These are phyloP conservation scores for Dactylonectria estremocensis DNA, from an alignment of 2,329 filamentous ascomycete species.

Conservation along the genomic window DNA sequence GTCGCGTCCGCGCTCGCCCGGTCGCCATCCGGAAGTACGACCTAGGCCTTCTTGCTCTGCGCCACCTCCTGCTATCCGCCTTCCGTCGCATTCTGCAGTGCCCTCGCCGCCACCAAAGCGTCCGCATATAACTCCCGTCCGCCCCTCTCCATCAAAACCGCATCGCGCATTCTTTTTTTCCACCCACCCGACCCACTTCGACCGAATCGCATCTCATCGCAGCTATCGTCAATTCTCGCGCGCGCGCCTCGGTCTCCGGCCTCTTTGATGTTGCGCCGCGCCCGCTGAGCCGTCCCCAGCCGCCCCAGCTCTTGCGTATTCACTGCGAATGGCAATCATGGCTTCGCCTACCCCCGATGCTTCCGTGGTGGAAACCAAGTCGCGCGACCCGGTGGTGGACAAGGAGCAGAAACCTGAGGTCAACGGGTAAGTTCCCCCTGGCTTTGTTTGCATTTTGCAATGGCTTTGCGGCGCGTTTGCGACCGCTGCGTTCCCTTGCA, in stretches of 20 bases:
- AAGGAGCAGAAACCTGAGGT: constrained; percentile 53
- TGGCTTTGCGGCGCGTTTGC: constrained; percentile 32
- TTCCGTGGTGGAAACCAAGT: constrained; percentile 64
- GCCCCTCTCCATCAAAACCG: constrained; percentile 30
- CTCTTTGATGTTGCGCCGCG: constrained; percentile 57
- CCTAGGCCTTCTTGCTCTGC: constrained; percentile 30
- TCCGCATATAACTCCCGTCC: constrained; percentile 40
- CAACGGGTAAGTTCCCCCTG: constrained; percentile 56
- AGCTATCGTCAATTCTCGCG: constrained; percentile 13
- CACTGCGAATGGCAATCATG: constrained; percentile 67
- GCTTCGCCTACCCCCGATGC: constrained; percentile 63
- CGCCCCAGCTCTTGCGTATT: constrained; percentile 47
- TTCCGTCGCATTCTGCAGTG: constrained; percentile 41
- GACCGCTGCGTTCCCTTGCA: constrained; percentile 16
- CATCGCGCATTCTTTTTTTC: constrained; percentile 45
- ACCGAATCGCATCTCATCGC: constrained; percentile 23
- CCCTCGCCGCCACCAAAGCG: constrained; percentile 39
- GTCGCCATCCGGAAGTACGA: constrained; percentile 36
- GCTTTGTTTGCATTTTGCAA: constrained; percentile 27
- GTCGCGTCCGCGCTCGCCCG: constrained; percentile 19
- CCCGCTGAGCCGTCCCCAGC: constrained; percentile 48
- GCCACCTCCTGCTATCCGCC: constrained; percentile 26
- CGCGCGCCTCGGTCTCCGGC: constrained; percentile 27
- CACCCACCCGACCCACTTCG: constrained; percentile 33
- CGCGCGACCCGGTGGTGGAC: constrained; percentile 49